A percentile compares a stretch with the other conserved stretches of the same genome.
These are phyloP conservation scores for Sphagnum magellanicum DNA, from an alignment of 228 moss, liverwort and hornwort genomes.

Conservation along the genomic window DNA sequence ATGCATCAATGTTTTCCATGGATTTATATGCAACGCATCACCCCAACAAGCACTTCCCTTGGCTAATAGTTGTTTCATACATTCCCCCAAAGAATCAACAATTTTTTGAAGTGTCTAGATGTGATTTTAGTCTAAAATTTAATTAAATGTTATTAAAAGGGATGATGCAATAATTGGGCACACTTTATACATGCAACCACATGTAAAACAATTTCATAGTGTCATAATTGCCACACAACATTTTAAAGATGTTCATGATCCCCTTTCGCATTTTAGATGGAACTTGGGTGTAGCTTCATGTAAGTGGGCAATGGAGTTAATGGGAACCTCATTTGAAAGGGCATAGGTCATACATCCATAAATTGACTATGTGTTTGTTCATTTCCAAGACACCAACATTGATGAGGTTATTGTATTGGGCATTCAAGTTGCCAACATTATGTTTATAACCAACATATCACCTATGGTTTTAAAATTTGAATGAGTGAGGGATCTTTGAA, in stretches of 20 bases:
- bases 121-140: too few relatives aligned
- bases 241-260: too few relatives aligned
- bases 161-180: too few relatives aligned
- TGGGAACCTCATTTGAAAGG: constrained; percentile 25
- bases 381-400: constrained; percentile 40
- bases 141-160: too few relatives aligned
- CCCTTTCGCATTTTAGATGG: constrained; percentile 4
- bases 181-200: too few relatives aligned
- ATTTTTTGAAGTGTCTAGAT: neutral
- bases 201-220: too few relatives aligned
- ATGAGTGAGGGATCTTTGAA: constrained; percentile 17
- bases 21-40: constrained; percentile 61
- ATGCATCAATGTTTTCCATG: constrained; percentile 58
- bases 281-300: constrained; percentile 60
- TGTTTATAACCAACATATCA: constrained; percentile 46
- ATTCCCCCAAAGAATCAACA: neutral
- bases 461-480: constrained; percentile 57
- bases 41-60: constrained; percentile 61
- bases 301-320: constrained; percentile 45
- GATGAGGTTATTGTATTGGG: constrained; percentile 51
- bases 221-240: too few relatives aligned
- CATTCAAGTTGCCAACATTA: constrained; percentile 51
- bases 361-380: constrained; percentile 55
- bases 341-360: constrained; percentile 48
- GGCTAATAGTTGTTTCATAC: constrained; percentile 59